Evolutionary conservation across 73 alveolate genomes (phyloP).

Genomic region (Tetrahymena thermophila): DNA sequence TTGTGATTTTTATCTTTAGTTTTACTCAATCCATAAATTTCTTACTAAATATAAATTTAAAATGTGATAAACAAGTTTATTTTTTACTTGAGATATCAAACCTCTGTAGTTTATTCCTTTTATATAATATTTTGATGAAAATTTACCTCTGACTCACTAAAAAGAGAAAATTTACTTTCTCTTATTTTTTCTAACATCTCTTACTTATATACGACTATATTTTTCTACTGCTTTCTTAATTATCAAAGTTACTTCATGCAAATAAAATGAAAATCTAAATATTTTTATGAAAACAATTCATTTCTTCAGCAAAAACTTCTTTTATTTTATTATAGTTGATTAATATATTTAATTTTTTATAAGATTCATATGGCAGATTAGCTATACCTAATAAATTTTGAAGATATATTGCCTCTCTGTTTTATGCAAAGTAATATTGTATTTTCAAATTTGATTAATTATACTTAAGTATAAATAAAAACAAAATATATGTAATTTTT

Average conservation of each 20-base stretch:
- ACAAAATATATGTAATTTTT: too few species aligned
- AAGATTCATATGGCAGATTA: background rate
- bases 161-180: background rate
- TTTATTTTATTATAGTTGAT: background rate
- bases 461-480: too few species aligned
- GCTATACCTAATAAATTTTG: background rate
- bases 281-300: background rate
- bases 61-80: background rate
- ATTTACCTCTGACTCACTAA: background rate
- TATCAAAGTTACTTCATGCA: background rate
- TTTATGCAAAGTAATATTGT: background rate
- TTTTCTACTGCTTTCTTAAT: background rate
- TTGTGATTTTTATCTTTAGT: background rate
- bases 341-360: too few species aligned
- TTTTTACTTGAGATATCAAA: background rate
- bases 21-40: background rate
- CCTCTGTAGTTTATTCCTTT: background rate
- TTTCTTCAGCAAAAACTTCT: background rate
- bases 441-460: too few species aligned
- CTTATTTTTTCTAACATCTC: background rate
- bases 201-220: background rate
- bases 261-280: background rate
- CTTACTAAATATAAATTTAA: too few species aligned
- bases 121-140: background rate
- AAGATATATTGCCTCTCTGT: background rate